Evolutionary conservation across 805 yeast species (phyloP), one percentile per base, ranked within the genome.

Genomic region (Sungouiozyma ichnusensis): DNA sequence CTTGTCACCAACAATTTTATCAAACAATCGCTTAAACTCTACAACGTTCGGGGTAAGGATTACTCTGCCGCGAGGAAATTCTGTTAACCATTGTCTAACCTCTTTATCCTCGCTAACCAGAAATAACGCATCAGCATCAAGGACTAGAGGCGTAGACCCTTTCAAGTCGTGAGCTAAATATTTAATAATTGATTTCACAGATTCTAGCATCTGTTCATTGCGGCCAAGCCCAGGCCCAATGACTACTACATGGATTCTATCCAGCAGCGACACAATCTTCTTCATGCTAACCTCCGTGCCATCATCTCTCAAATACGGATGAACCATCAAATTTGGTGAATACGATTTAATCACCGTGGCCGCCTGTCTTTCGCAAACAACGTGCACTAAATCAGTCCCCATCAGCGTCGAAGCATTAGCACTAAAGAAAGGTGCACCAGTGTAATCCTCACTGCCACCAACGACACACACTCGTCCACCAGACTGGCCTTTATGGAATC

Each of bases 211-310:
- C 31, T 73, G 54, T 3, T 63, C 60, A 57, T 87, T 95, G 38
- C 98, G 68, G 0, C 98, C 98, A 44, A 88, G 72, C 0, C 97
- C 98, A 0, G 97, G 97, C 0, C 97, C 97, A 33, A 90, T 71
- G 2, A 92, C 85, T 20, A 87, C 77, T 6, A 79, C 84, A 54
- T 90, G 94, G 45, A 86, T 74, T 37, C 94, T 64, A 32, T 70
- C 68, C 32, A 90, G 62, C 17, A 88, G 54, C 0, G 66, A 43
- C 16, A 57, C 50, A n/a, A 85, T 72, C 53, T 76, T 76, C 18
- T 79, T 77, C 54, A 82, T 48, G 20, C 34, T 33, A 15, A 33
- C 16, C 20, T 38, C 34, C 55, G 50, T 18, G n/a, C 47, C 49
- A 27, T 37, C 38, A 45, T 44, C 51, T 78, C 87, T 43, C 65